Evolutionary conservation across 2,329 filamentous ascomycete species (phyloP), one percentile per base, ranked within the genome.

Genomic region (Plectosphaerella plurivora): DNA sequence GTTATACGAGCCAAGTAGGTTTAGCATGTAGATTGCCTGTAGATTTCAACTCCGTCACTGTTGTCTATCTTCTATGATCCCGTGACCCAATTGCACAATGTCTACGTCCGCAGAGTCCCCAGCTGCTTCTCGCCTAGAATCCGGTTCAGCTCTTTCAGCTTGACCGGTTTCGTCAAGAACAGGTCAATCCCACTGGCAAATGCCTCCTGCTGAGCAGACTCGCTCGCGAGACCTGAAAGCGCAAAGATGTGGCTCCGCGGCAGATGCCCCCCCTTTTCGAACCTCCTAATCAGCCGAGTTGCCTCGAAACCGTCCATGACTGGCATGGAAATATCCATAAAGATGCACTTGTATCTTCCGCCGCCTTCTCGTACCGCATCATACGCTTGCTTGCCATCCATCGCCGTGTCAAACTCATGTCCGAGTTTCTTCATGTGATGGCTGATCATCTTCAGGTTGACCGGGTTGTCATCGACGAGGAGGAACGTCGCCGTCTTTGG

Each of bases 131-230:
- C 37, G n/a, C 50, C 52, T 18, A 58, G 18, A 11, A 58, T 58
- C 24, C 50, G 50, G 24, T 55, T 50, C 22, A 73, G 57, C 47
- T 72, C 66, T 2, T 61, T 63, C 20, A 71, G 56, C 12, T 67
- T 59, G 8, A 77, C 72, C 2, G 74, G 74, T 57, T 76, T 76
- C 53, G 74, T 74, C 42, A 77, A 57, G 50, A 81, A 82, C 8
- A 81, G 51, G 54, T 83, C 77, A 7, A 82, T 69, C 1, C 74
- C 74, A 51, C 65, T 70, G 11, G 66, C 69, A 51, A 73, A 73
- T 0, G 73, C 73, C 52, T 77, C 74, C 55, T 74, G 68, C 50
- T 74, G 67, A 2, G 72, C 72, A 36, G 67, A 66, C 0, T 67
- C 62, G 50, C 70, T 72, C 0, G 71, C 73, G 6, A 74, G 61